Base-by-base conservation (phyloP, 495 filamentous ascomycete species). In the Talaromyces adpressus region DNA sequence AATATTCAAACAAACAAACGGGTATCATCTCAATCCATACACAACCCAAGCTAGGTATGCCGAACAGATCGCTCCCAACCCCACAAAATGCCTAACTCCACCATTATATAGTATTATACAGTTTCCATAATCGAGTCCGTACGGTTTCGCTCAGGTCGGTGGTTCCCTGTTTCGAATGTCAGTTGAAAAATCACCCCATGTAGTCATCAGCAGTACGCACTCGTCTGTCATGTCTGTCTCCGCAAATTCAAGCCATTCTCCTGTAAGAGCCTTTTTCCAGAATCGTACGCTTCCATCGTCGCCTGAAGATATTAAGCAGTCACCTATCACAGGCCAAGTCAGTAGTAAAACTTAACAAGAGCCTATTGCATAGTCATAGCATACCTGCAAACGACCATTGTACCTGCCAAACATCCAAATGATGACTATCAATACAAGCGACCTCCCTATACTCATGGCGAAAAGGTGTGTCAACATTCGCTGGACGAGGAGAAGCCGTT, bases 181-280 rank as follows among this genome's bases (percentile, higher is more conserved):
- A 71, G 67, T 63, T 64, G 57, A 69, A 63, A 59, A 47, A 16
- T 16, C 23, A 12, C 4, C 29, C 6, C 1, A 14, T 41, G 12
- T 9, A 6, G 25, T 22, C 25, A 6, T 30, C 5, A 36, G 3
- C 5, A 53, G 18, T n/a, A 62, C 60, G 11, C 7, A 75, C 64
- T 74, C 69, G 41, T 73, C 69, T 25, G 70, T 69, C 75, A 81
- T 71, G 36, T 79, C 75, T 2, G 77, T 77, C 63, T 82, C 80
- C 6, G 81, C 81, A 65, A 76, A 84, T 61, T 82, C 80, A 20
- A 82, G 70, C 77, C 77, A 84, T 62, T 80, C 74, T 18, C 79
- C 79, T 20, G 73, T 73, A 36, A 82, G 47, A 22, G 72, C 74
- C 61, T 78, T 78, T 62, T 80, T 84, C 81, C 81, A 84, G 57